phyloP scores from a whole-genome alignment of 305 asterid genomes.

The Plantago coronopus region DNA sequence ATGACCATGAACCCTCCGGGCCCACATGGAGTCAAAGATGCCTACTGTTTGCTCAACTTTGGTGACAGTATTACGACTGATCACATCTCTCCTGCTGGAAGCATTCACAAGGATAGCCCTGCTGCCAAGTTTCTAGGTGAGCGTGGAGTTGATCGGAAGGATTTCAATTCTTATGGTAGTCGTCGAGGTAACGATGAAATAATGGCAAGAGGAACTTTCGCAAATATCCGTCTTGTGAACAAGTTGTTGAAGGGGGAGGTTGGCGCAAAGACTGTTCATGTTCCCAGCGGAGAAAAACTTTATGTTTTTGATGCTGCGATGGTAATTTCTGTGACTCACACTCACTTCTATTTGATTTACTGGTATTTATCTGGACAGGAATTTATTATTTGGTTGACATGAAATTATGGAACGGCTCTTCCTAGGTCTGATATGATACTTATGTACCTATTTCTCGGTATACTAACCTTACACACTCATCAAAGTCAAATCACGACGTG shows the following conservation, averaged over 20 bases:
- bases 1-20: conserved; percentile 98
- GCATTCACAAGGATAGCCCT: conserved; percentile 90
- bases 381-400: too few species aligned
- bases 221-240: conserved; percentile 86
- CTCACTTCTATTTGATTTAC: neutral
- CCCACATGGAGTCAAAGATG: conserved; percentile 80
- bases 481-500: too few species aligned
- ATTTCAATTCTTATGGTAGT: conserved; percentile 92
- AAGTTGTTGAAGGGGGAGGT: conserved; percentile 89
- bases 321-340: conserved; percentile 36
- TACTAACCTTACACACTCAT: too few species aligned
- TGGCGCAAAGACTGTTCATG: conserved; percentile 83
- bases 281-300: conserved; percentile 85
- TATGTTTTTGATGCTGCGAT: conserved; percentile 82
- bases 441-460: too few species aligned
- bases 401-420: too few species aligned
- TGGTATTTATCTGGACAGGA: neutral
- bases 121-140: conserved; percentile 79
- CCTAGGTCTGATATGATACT: too few species aligned
- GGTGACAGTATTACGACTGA: conserved; percentile 95
- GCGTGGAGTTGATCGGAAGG: conserved; percentile 75
- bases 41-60: conserved; percentile 86
- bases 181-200: conserved; percentile 97
- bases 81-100: conserved; percentile 97
- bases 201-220: conserved; percentile 97